Base-by-base conservation (phyloP, 2,329 filamentous ascomycete genomes). In the Beauveria varroae region DNA sequence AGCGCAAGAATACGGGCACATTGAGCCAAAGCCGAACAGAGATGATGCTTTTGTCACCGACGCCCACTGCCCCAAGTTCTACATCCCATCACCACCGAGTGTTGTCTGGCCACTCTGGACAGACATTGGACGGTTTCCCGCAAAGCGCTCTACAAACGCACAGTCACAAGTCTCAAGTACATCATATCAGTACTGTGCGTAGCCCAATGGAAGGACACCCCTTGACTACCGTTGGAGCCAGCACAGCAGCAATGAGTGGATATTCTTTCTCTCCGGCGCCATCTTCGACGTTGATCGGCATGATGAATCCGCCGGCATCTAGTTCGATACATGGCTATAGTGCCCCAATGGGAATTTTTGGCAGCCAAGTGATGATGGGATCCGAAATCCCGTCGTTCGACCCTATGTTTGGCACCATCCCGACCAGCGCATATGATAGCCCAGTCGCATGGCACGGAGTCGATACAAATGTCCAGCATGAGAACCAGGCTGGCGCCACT, bases 341-440 rank as follows among this genome's bases (percentile, higher is more conserved):
- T 28, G 69, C 70, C 18, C 10, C 62, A 66, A 18, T 63, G 65
- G 12, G 65, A 69, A 47, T 52, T 68, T 71, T 56, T 71, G 74
- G 37, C 68, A 67, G 34, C 70, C 68, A 28, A 71, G 72, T n/a
- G 69, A 71, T 2, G 9, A 37, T 47, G 12, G 53, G 46, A 5
- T n/a, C 60, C 3, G 34, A 34, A 4, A 40, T 40, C 7, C 46
- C 53, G 18, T 51, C 52, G n/a, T 86, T 79, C 67, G 83, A 86
- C 63, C 80, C 82, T 12, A 86, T 86, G 81, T 86, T 87, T 66
- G 81, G 82, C 14, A 77, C 77, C 9, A 67, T 84, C 5, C 76
- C 81, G 5, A 81, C 81, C 20, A 82, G 82, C 56, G 75, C 78
- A 0, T 82, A 82, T 65, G 73, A 76, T n/a, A 82, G 79, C 54